Evolutionary conservation across 1,139 yeast genomes (phyloP).

Genomic region (Yamadazyma triangularis): DNA sequence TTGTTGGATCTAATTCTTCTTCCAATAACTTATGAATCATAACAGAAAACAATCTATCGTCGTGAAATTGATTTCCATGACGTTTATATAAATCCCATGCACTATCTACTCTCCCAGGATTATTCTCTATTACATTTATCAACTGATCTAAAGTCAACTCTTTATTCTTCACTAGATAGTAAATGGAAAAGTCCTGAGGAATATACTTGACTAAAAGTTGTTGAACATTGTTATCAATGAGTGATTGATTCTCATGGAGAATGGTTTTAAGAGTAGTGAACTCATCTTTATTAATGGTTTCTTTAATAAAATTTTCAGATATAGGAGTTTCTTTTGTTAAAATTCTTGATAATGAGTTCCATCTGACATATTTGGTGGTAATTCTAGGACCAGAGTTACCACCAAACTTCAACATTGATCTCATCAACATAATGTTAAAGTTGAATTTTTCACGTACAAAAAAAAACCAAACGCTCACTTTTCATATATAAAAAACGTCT

Average conservation of each 20-base stretch:
- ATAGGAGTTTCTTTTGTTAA: no score
- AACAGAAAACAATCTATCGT: conserved; percentile 1
- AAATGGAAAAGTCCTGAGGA: conserved; percentile 28
- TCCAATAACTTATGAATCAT: conserved; percentile 16
- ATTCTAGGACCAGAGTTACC: no score
- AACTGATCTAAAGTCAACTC: conserved; percentile 15
- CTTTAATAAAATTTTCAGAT: conserved; percentile 7
- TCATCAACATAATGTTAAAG: no score
- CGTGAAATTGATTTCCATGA: conserved; percentile 11
- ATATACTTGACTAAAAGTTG: conserved; percentile 8
- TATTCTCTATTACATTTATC: conserved; percentile 23
- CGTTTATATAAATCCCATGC: conserved; percentile 30
- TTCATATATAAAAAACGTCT: no score
- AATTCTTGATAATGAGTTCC: no score
- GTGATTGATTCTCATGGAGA: conserved; percentile 6
- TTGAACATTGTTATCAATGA: conserved; percentile 6
- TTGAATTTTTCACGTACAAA: no score
- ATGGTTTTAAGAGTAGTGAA: conserved; percentile 10
- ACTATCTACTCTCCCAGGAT: conserved; percentile 39
- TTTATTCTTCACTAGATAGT: conserved; percentile 22
- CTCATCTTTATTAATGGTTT: conserved; percentile 7
- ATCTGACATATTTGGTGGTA: no score
- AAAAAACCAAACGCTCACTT: no score
- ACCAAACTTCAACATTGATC: no score
- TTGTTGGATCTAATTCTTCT: conserved; percentile 4